A percentile compares a stretch with the other conserved stretches of the same genome.
Conservation (phyloP, 2,329 filamentous ascomycete genomes). For the Aureobasidium subglaciale region DNA sequence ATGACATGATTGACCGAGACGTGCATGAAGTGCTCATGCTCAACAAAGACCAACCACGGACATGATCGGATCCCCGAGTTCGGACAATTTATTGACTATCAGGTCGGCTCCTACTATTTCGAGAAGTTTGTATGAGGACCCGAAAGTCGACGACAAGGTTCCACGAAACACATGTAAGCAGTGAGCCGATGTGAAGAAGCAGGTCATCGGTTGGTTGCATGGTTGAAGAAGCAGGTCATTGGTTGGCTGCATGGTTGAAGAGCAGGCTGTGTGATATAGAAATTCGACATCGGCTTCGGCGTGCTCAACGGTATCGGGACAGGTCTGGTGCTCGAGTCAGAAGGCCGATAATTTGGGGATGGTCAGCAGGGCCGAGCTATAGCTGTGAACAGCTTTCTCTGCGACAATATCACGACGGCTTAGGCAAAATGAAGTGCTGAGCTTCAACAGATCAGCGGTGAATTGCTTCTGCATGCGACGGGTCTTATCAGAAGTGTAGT, state of each 20-base stretch:
- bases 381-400: background rate
- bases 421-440: background rate
- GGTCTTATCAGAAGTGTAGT: too few relatives aligned
- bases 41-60: slow-evolving; percentile 7
- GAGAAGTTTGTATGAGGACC: background rate
- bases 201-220: background rate
- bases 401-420: too few relatives aligned
- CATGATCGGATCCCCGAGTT: background rate
- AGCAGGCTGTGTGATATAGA: background rate
- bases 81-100: slow-evolving; percentile 6
- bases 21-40: slow-evolving; percentile 5
- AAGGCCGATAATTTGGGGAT: background rate
- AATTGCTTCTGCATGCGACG: background rate
- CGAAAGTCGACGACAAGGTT: background rate
- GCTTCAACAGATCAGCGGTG: background rate
- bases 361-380: slow-evolving; percentile 8
- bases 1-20: background rate
- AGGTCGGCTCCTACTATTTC: background rate
- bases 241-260: too few relatives aligned
- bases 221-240: background rate
- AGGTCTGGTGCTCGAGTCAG: slow-evolving; percentile 1
- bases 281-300: background rate
- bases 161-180: slow-evolving; percentile 1
- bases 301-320: slow-evolving; percentile 1
- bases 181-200: background rate